Base-by-base conservation (phyloP, 2,329 filamentous ascomycete species). In the Verticillium tricorpus region DNA sequence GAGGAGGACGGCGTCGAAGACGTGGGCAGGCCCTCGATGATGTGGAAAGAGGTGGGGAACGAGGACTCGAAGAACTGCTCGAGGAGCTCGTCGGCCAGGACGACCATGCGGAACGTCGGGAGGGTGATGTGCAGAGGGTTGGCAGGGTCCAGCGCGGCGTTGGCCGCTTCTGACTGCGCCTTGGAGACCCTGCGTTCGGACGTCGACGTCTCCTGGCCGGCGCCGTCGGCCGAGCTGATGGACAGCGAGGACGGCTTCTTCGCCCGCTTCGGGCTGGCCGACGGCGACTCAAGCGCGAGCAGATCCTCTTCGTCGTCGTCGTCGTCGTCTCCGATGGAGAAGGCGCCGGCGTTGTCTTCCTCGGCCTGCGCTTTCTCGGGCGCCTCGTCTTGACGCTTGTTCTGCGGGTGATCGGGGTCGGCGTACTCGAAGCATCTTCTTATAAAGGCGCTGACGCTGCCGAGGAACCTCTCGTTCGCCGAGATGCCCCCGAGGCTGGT, bases 61-160 rank as follows among this genome's bases (percentile, higher is more conserved):
- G 93, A 96, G 0, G 92, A 91, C 77, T 99, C 95, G 73, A 99
- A 99, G 77, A 99, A 99, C 68, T 96, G 91, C 71, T 99, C 94
- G 6, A 99, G 85, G 1, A 96, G 84, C 74, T 99, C 95, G 71
- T 99, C 95, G 54, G 95, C 95, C 8, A 99, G 86, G 11, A 99
- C 91, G 3, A 99, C 93, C 95, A 99, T 99, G 67, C 95, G 90
- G 83, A 99, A 99, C 0, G 95, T 99, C 1, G 95, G 95, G 1
- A 99, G 84, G 1, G 95, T 98, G 71, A 99, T 97, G 73, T 97
- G 91, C 0, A 99, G 84, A 7, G 95, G 95, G 66, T 96, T 94
- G 31, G 92, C 89, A 2, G 95, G 95, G 72, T 99, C 93, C 4
- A 99, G 84, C 0, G 95, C 95, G 9, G 89, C 87, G 72, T 99